Evolutionary conservation across 225 moss, liverwort and hornwort genomes (phyloP).

Genomic region (Asterella californica): DNA sequence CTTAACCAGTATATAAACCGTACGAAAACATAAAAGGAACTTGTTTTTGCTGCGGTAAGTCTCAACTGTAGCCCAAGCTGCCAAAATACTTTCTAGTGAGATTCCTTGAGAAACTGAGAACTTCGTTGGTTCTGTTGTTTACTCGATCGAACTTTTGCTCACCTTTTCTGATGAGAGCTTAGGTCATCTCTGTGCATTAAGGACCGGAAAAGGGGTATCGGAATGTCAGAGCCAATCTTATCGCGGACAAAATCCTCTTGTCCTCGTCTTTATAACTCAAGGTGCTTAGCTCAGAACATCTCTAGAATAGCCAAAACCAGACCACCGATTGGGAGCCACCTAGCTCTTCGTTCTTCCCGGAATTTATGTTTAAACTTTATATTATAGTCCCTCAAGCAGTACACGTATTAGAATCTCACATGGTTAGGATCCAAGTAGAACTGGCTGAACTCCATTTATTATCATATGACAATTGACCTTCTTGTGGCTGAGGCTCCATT

Average conservation of each 20-base stretch:
- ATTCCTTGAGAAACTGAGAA: no score
- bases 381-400: neutral
- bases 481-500: no score
- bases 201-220: constrained; percentile 9
- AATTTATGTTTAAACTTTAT: neutral
- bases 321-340: neutral
- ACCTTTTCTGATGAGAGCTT: neutral
- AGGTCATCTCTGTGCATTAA: neutral
- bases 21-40: no score
- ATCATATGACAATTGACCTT: no score
- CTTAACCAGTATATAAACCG: no score
- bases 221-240: constrained; percentile 11
- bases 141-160: neutral
- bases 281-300: constrained; percentile 2
- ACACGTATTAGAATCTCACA: neutral
- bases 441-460: neutral
- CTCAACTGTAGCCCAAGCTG: no score
- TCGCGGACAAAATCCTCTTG: constrained; percentile 4
- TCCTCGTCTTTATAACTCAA: constrained; percentile 2
- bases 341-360: neutral
- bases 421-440: neutral
- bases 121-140: no score
- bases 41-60: no score
- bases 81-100: no score
- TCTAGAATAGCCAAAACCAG: neutral